These are phyloP conservation scores for Claviceps africana DNA, from an alignment of 2,329 filamentous ascomycete genomes.

Conservation along the genomic window DNA sequence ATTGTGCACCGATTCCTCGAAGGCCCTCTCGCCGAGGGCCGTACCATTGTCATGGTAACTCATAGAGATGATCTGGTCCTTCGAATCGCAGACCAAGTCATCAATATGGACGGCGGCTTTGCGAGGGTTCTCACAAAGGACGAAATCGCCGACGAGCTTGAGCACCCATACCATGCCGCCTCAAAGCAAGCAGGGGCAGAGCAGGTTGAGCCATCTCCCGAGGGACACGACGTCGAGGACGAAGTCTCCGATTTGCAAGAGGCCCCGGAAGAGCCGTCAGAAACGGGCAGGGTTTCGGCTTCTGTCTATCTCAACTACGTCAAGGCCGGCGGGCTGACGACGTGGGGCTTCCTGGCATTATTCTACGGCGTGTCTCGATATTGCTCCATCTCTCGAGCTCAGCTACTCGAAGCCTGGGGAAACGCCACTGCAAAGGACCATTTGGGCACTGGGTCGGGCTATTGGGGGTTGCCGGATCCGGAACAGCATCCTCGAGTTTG, in stretches of 20 bases:
- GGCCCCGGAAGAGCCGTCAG: slow-evolving; percentile 19
- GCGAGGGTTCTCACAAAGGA: slow-evolving; percentile 35
- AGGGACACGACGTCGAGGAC: slow-evolving; percentile 14
- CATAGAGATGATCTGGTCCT: slow-evolving; percentile 67
- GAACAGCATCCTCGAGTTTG: slow-evolving; percentile 55
- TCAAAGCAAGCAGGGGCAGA: slow-evolving; percentile 6
- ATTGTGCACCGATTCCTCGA: slow-evolving; percentile 49
- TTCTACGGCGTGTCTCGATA: slow-evolving; percentile 51
- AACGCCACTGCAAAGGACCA: slow-evolving; percentile 31
- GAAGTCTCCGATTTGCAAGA: slow-evolving; percentile 12
- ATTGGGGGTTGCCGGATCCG: slow-evolving; percentile 43
- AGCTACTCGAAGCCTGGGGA: slow-evolving; percentile 80
- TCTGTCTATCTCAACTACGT: slow-evolving; percentile 77
- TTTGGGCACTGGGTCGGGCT: slow-evolving; percentile 1
- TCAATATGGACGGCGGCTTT: slow-evolving; percentile 52
- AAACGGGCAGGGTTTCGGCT: slow-evolving; percentile 57
- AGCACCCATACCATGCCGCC: slow-evolving; percentile 21
- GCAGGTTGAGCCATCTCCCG: slow-evolving; percentile 14
- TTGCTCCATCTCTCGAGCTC: slow-evolving; percentile 52
- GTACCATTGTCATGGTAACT: slow-evolving; percentile 67
- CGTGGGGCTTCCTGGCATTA: slow-evolving; percentile 54
- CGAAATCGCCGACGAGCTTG: slow-evolving; percentile 27
- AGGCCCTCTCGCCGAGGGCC: slow-evolving; percentile 43
- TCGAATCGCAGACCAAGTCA: slow-evolving; percentile 56
- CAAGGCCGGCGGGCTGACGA: slow-evolving; percentile 60